A percentile compares a stretch with the other conserved stretches of the same genome.
Conservation (phyloP, 73 alveolate genomes). For the Paramecium pentaurelia region DNA sequence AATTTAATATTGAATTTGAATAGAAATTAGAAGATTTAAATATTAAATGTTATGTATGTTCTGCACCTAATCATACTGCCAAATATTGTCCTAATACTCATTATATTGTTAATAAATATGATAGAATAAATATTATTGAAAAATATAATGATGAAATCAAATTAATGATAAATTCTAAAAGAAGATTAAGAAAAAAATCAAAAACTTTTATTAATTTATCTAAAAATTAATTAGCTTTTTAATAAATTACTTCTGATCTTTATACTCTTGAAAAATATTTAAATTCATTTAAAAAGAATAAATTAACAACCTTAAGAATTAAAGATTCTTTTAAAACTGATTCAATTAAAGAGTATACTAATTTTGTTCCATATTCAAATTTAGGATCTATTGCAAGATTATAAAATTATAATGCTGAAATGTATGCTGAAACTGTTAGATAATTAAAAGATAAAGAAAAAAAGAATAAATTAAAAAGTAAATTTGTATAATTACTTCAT, state of each 20-base stretch:
- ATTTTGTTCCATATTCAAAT: background rate
- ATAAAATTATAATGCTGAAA: conserved; percentile 7
- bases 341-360: background rate
- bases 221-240: background rate
- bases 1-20: conserved; percentile 18
- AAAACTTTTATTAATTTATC: background rate
- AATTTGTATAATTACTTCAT: background rate
- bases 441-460: background rate
- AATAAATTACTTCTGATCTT: background rate
- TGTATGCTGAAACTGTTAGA: background rate
- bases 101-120: background rate
- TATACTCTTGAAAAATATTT: background rate
- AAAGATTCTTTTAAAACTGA: background rate
- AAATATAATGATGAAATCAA: background rate
- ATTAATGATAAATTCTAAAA: background rate
- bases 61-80: background rate
- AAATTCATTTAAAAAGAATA: background rate
- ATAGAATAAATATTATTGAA: background rate
- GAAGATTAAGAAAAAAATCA: background rate
- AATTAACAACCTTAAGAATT: background rate
- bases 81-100: conserved; percentile 38
- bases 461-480: background rate
- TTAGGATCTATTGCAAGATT: background rate
- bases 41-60: background rate
- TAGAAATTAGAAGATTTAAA: background rate